Evolutionary conservation across 2,329 filamentous ascomycete species (phyloP), one percentile per base, ranked within the genome.

Genomic region (Colletotrichum tofieldiae): DNA sequence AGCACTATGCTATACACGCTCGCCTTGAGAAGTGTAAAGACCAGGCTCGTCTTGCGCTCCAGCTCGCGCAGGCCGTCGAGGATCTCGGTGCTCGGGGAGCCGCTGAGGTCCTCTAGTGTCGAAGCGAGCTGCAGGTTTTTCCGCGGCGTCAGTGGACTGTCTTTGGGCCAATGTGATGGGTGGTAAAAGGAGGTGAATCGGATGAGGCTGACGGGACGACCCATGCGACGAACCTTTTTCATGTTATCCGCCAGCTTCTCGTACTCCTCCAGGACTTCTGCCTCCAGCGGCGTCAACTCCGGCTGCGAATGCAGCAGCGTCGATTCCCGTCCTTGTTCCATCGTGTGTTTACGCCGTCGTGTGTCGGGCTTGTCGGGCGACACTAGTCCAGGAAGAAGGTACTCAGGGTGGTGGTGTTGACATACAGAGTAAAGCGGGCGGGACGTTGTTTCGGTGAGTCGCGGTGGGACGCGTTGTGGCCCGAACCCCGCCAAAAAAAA

Each of bases 1-100:
- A 99, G 83, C 73, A 99, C 95, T 85, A 99, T 99, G 80, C 94
- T 97, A 85, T 99, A 99, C 75, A 99, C 96, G 82, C 96, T 98
- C 23, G 96, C 96, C 86, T 99, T 99, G 80, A 99, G 88, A 80
- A 98, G 84, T 74, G 96, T 99, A 83, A 97, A 98, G 29, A 98
- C 96, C 66, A 98, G 86, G 76, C 94, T 95, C 54, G 96, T 98
- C 87, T 98, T 98, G 77, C 96, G 89, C 86, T 99, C 96, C 66
- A 99, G 86, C 54, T 95, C 92, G 65, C 96, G 88, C 77, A 99
- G 87, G 11, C 94, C 93, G 81, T 99, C 94, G 65, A 97, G 88
- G 69, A 97, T 95, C 76, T 93, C 94, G 8, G 93, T 92, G 29
- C 94, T 92, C 0, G 95, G 93, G 35, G 91, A 89, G 55, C 90